Evolutionary conservation across 2,329 filamentous ascomycete species (phyloP).

Genomic region (Sclerotinia minor): DNA sequence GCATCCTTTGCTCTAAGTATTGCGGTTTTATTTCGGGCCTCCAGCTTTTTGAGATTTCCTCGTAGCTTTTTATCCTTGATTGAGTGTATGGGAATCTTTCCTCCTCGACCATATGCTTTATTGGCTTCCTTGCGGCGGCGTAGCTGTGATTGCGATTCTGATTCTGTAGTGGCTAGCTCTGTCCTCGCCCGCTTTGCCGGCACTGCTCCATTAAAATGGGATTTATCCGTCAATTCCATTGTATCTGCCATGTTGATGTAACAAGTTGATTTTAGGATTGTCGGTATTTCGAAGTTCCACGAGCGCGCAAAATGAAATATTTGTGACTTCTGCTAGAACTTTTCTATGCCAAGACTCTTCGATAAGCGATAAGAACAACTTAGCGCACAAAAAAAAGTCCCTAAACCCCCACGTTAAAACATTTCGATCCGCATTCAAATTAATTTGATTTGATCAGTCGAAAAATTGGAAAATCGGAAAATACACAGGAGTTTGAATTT

Average conservation of each 20-base stretch:
- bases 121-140: conserved; percentile 63
- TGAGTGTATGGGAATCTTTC: conserved; percentile 66
- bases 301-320: conserved; percentile 17
- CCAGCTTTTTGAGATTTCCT: conserved; percentile 73
- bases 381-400: conserved; percentile 28
- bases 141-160: conserved; percentile 38
- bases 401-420: conserved; percentile 18
- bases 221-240: conserved; percentile 27
- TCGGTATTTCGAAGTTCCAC: background rate
- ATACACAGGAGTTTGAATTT: conserved; percentile 5
- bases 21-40: conserved; percentile 80
- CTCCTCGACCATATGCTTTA: conserved; percentile 80
- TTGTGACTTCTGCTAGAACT: conserved; percentile 16
- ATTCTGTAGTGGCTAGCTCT: conserved; percentile 45
- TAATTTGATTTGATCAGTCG: background rate
- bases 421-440: conserved; percentile 13
- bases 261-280: background rate
- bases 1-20: conserved; percentile 86
- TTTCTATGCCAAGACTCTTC: conserved; percentile 18
- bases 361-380: conserved; percentile 27
- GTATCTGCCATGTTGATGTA: conserved; percentile 28
- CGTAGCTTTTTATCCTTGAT: conserved; percentile 90
- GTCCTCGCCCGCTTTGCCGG: conserved; percentile 52
- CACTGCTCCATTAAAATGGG: conserved; percentile 53
- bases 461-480: conserved; percentile 16